Evolutionary conservation across 2,329 filamentous ascomycete species (phyloP), one percentile per base, ranked within the genome.

Genomic region (Grosmannia huntii): DNA sequence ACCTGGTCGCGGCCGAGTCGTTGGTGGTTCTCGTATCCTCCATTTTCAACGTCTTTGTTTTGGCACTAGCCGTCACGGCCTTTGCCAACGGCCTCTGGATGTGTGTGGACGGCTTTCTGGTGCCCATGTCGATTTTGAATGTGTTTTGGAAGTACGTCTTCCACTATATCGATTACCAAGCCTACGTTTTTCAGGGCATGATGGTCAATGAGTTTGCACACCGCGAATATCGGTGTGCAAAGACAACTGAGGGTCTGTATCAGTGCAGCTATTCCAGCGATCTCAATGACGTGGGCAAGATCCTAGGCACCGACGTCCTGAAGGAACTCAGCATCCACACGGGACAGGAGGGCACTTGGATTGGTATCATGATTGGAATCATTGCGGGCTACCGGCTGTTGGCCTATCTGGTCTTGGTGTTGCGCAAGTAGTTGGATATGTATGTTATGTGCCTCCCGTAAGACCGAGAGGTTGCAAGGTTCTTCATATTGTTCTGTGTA

Each of bases 1-100:
- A 95, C 66, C 79, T 95, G 0, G 71, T 95, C 2, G 89, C 89
- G 0, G 89, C 89, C 23, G 89, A 94, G 71, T 86, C 86, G 0
- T 80, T 95, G 0, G 89, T 95, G 27, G 87, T 95, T 3, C 75
- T 95, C 31, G 75, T 94, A 25, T 82, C 84, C 0, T 82, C 80
- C 1, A 69, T 94, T 1, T 84, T 90, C 62, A 88, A 88, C 0
- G 86, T 84, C 61, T 95, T 95, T 63, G 89, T 95, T 55, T 80
- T 92, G 51, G 77, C 87, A 0, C 80, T 95, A 0, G 89, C 90
- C 0, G 75, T 90, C 2, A 87, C 87, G 0, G 89, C 90, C 0
- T 95, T 95, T 66, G 86, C 87, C 25, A 95, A 95, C 70, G 90
- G 89, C 0, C 75, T 95, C 7, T 95, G 89, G 89, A 95, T 95